Evolutionary conservation across 495 filamentous ascomycete species (phyloP).

Genomic region (Neurospora pannonica): DNA sequence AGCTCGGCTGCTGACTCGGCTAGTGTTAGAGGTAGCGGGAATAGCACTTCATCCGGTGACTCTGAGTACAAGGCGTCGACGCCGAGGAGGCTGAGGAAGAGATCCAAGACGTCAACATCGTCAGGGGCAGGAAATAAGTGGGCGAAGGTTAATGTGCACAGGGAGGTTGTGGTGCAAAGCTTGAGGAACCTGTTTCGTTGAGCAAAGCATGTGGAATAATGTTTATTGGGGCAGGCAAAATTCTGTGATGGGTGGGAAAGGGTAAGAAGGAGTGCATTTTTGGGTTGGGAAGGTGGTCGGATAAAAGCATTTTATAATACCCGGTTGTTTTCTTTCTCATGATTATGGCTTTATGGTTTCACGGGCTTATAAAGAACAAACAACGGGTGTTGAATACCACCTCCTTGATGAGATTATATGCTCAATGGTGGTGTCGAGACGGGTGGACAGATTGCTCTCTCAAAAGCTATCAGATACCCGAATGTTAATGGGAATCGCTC

Average conservation of each 20-base stretch:
- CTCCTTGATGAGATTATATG: background rate
- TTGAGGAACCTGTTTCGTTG: slow-evolving; percentile 35
- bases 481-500: background rate
- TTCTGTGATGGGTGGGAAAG: background rate
- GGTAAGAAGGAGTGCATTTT: background rate
- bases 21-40: background rate
- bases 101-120: background rate
- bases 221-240: background rate
- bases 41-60: background rate
- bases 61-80: slow-evolving; percentile 2
- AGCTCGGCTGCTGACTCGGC: background rate
- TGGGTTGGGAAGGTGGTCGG: background rate
- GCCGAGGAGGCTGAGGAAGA: slow-evolving; percentile 12
- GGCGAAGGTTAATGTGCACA: slow-evolving; percentile 24
- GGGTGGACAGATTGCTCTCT: background rate
- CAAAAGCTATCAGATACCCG: background rate
- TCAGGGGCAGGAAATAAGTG: slow-evolving; percentile 11
- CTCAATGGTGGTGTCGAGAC: background rate
- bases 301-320: slow-evolving; percentile 12
- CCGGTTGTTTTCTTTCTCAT: slow-evolving; percentile 1
- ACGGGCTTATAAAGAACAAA: background rate
- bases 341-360: slow-evolving; percentile 1
- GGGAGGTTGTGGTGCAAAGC: slow-evolving; percentile 31
- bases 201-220: background rate
- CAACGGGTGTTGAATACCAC: background rate